These are phyloP conservation scores for Hanseniaspora uvarum DNA, from an alignment of 1,139 yeast species.

Conservation along the genomic window DNA sequence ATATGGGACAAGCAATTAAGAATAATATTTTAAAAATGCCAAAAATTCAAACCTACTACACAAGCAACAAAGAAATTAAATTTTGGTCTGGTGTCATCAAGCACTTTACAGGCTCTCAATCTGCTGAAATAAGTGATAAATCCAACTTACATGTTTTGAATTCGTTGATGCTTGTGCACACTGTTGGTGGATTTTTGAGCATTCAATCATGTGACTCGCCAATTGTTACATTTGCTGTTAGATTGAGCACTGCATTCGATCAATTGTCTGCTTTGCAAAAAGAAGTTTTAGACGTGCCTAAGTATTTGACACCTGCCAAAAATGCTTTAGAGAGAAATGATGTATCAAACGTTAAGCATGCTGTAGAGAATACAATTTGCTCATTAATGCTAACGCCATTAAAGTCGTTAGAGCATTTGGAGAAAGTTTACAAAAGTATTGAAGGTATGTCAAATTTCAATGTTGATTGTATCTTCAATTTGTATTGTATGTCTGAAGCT, in stretches of 20 bases:
- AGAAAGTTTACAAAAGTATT: neutral
- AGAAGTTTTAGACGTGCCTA: conserved; percentile 7
- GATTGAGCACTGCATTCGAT: conserved; percentile 20
- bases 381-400: conserved; percentile 10
- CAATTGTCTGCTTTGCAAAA: conserved; percentile 2
- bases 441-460: neutral
- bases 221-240: conserved; percentile 25
- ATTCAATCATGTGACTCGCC: conserved; percentile 23
- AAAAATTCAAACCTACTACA: conserved; percentile 7
- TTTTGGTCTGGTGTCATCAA: conserved; percentile 26
- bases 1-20: neutral
- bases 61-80: conserved; percentile 21
- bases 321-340: conserved; percentile 11
- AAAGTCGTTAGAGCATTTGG: neutral
- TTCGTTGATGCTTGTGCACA: conserved; percentile 23
- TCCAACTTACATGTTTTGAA: conserved; percentile 27
- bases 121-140: conserved; percentile 22
- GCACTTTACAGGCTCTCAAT: conserved; percentile 25
- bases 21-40: conserved; percentile 16
- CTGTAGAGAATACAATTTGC: conserved; percentile 12
- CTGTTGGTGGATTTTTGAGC: conserved; percentile 27
- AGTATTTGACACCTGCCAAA: conserved; percentile 15
- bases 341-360: conserved; percentile 2
- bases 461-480: neutral
- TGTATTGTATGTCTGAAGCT: conserved; percentile 16